Evolutionary conservation across 2,329 filamentous ascomycete genomes (phyloP).

Genomic region (Raffaelea ambrosiae): DNA sequence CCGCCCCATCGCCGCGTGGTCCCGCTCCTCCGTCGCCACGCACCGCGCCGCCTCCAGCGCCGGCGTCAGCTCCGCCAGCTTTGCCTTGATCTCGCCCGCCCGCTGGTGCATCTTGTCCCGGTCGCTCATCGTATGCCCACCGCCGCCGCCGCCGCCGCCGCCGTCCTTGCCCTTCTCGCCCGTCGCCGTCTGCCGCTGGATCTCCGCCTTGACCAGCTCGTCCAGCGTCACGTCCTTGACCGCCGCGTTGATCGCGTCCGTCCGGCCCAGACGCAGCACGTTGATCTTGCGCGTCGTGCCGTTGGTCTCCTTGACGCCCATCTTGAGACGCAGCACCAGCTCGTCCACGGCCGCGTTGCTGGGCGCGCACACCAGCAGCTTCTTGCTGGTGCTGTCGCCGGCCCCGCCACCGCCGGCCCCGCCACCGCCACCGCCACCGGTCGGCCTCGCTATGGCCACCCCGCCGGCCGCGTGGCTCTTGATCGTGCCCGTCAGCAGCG

Average conservation of each 20-base stretch:
- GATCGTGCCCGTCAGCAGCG: constrained; percentile 57
- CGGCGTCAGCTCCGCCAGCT: constrained; percentile 62
- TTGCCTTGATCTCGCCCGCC: constrained; percentile 63
- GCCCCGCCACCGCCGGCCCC: constrained; percentile 20
- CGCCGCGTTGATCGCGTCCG: constrained; percentile 82
- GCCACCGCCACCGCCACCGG: constrained; percentile 21
- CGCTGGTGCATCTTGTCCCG: constrained; percentile 55
- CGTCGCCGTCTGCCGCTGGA: constrained; percentile 30
- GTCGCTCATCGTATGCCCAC: constrained; percentile 35
- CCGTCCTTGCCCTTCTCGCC: not conserved
- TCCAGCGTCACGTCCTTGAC: constrained; percentile 91
- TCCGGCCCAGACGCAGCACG: constrained; percentile 81
- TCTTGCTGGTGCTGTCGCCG: constrained; percentile 50
- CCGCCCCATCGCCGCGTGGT: constrained; percentile 37
- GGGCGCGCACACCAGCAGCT: constrained; percentile 91
- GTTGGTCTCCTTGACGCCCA: constrained; percentile 68
- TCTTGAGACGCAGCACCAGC: constrained; percentile 83
- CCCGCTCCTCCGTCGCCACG: constrained; percentile 32
- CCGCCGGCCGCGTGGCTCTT: constrained; percentile 30
- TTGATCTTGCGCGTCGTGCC: constrained; percentile 70
- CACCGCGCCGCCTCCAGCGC: constrained; percentile 60
- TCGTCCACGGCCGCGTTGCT: constrained; percentile 98
- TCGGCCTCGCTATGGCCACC: constrained; percentile 36
- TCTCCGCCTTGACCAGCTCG: constrained; percentile 69
- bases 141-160: not conserved